These are phyloP conservation scores for Auriscalpium microsporum DNA, from an alignment of 768 basidiomycete species.

Conservation along the genomic window DNA sequence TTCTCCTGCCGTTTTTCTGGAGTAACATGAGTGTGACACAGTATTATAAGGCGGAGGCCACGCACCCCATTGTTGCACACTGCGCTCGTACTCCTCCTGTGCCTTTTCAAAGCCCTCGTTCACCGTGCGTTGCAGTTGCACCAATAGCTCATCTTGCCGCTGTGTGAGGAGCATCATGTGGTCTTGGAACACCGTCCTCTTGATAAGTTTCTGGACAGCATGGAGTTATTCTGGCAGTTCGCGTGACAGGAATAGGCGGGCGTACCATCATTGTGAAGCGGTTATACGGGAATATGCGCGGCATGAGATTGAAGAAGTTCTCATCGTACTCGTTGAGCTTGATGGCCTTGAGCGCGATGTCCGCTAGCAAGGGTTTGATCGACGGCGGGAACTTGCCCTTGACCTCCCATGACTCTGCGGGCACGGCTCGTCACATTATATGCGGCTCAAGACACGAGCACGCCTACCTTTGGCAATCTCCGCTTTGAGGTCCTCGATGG, in stretches of 20 bases:
- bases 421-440: neutral
- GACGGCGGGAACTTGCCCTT: slow-evolving; percentile 86
- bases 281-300: slow-evolving; percentile 87
- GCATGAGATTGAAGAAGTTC: slow-evolving; percentile 85
- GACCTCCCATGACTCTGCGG: slow-evolving; percentile 61
- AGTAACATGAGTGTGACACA: neutral
- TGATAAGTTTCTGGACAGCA: slow-evolving; percentile 73
- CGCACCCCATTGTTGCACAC: slow-evolving; percentile 59
- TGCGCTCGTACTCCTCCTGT: slow-evolving; percentile 70
- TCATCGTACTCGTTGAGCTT: slow-evolving; percentile 85
- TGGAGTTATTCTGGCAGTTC: neutral
- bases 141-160: slow-evolving; percentile 61
- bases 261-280: slow-evolving; percentile 85
- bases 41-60: slow-evolving; percentile 8
- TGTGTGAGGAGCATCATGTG: slow-evolving; percentile 60
- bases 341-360: slow-evolving; percentile 71
- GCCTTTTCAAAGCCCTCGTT: slow-evolving; percentile 60
- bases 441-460: neutral
- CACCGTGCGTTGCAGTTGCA: slow-evolving; percentile 52
- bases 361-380: slow-evolving; percentile 64
- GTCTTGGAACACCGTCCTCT: slow-evolving; percentile 74
- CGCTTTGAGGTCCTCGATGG: slow-evolving; percentile 50
- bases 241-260: slow-evolving; percentile 6
- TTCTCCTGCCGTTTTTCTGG: slow-evolving; percentile 39
- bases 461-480: slow-evolving; percentile 52